phyloP scores from a whole-genome alignment of 2,329 filamentous ascomycete species.

The Metarhizium album region DNA sequence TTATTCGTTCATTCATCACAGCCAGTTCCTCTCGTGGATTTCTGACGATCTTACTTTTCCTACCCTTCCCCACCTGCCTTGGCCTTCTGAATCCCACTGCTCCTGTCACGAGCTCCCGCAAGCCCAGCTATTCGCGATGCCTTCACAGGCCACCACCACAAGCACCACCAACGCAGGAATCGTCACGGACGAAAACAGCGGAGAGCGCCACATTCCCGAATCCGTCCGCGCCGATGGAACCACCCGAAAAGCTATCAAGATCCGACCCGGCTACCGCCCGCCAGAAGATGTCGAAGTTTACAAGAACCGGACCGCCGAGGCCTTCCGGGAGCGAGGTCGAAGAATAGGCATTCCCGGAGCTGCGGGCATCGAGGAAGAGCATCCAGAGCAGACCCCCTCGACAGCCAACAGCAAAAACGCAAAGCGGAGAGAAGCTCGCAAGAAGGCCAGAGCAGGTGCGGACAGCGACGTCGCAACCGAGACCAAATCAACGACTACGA shows the following conservation, averaged over 20 bases:
- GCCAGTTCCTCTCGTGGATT: neutral
- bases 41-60: neutral
- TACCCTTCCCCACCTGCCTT: neutral
- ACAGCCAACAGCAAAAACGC: conserved; percentile 72
- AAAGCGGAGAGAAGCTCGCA: conserved; percentile 52
- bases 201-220: conserved; percentile 80
- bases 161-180: conserved; percentile 54
- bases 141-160: conserved; percentile 29
- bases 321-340: conserved; percentile 64
- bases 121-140: conserved; percentile 22
- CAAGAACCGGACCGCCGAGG: conserved; percentile 82
- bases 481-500: conserved; percentile 13
- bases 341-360: conserved; percentile 62
- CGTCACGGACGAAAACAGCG: conserved; percentile 62
- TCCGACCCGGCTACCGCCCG: conserved; percentile 85
- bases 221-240: conserved; percentile 81
- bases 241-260: conserved; percentile 87
- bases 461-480: conserved; percentile 55
- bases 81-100: neutral
- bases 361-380: conserved; percentile 42
- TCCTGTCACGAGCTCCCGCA: neutral
- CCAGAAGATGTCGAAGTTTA: conserved; percentile 95
- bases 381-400: conserved; percentile 34
- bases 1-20: neutral
- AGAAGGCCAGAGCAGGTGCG: conserved; percentile 40